Conservation (phyloP, 2,329 filamentous ascomycete genomes). For the Botrytis galanthina region DNA sequence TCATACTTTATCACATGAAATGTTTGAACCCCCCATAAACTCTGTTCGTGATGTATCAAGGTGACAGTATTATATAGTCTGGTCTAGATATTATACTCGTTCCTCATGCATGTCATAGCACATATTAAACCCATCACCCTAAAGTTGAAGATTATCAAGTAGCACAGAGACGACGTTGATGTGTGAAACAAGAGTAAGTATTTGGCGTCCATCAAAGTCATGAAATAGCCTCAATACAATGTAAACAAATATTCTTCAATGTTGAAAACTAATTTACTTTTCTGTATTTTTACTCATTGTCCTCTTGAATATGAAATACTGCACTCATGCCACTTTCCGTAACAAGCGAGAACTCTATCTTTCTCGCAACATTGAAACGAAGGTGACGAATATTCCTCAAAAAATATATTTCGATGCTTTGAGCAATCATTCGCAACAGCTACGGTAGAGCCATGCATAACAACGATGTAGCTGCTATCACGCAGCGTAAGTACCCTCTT, state of each 20-base stretch:
- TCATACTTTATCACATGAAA: not conserved
- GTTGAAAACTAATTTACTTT: not conserved
- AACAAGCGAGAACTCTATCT: slow-evolving; percentile 14
- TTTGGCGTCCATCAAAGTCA: not conserved
- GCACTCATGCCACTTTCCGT: slow-evolving; percentile 11
- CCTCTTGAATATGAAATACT: not conserved
- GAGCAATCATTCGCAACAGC: not conserved
- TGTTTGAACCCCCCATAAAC: not conserved
- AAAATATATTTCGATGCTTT: not conserved
- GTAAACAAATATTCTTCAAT: not conserved
- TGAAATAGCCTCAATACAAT: not conserved
- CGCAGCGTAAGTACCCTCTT: slow-evolving; percentile 28
- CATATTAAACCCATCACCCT: not conserved
- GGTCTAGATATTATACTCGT: not conserved
- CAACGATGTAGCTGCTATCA: slow-evolving; percentile 30
- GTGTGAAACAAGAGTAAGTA: not conserved
- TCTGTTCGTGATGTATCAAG: not conserved
- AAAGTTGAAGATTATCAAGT: not conserved
- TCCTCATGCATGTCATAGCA: slow-evolving; percentile 1
- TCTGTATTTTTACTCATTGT: not conserved
- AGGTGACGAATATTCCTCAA: not conserved
- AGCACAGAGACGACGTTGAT: not conserved
- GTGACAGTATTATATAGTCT: not conserved
- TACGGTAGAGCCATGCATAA: slow-evolving; percentile 29
- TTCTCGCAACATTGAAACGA: slow-evolving; percentile 9